Conservation (phyloP, 2,329 filamentous ascomycete species). For the Pyricularia pennisetigena region DNA sequence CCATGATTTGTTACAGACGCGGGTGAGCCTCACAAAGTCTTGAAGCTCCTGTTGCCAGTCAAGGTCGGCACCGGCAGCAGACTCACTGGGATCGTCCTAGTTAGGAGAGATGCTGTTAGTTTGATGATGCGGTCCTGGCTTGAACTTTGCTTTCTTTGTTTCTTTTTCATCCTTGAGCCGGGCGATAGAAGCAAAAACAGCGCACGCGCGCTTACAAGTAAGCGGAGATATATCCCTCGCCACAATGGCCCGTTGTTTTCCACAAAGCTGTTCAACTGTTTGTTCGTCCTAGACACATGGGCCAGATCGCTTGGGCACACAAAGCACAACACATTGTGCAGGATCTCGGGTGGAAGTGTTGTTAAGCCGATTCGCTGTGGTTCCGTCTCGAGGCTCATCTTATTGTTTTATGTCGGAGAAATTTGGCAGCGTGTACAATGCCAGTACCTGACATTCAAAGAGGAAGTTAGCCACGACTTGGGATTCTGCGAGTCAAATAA, state of each 20-base stretch:
- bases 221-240: constrained; percentile 49
- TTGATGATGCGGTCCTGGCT: constrained; percentile 16
- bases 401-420: background rate
- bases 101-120: background rate
- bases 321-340: constrained; percentile 49
- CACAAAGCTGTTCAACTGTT: constrained; percentile 41
- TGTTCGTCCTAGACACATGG: constrained; percentile 40
- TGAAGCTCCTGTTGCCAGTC: constrained; percentile 26
- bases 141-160: background rate
- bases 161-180: background rate
- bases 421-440: background rate
- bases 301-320: constrained; percentile 48
- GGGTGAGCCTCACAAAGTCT: constrained; percentile 31
- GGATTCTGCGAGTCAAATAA: background rate
- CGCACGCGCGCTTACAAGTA: constrained; percentile 32
- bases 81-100: background rate
- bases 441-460: background rate
- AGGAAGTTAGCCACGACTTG: background rate
- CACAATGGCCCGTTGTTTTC: constrained; percentile 48
- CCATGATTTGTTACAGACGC: constrained; percentile 25
- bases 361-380: constrained; percentile 14
- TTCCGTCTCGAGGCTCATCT: background rate
- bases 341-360: constrained; percentile 49
- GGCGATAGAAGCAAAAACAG: background rate
- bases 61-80: constrained; percentile 7